Evolutionary conservation across 2,329 filamentous ascomycete genomes (phyloP).

Genomic region (Phyllosticta ampelicida): DNA sequence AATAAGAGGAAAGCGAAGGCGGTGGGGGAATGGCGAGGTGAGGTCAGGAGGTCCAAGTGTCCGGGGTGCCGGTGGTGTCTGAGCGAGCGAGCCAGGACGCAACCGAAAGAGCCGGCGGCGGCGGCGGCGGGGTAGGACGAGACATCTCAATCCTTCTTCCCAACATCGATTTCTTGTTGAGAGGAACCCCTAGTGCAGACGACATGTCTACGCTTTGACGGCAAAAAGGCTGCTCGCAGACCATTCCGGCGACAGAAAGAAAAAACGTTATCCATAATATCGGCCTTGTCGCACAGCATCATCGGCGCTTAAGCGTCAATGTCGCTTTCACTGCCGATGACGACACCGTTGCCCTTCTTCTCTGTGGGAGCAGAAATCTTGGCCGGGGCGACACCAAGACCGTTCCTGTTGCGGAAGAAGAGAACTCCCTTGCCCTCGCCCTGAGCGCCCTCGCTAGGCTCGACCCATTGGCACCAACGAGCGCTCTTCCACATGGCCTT

Average conservation of each 20-base stretch:
- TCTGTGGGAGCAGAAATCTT: conserved; percentile 28
- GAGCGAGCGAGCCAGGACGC: neutral
- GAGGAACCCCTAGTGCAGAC: neutral
- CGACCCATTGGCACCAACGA: conserved; percentile 93
- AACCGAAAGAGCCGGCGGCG: neutral
- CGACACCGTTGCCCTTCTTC: conserved; percentile 5
- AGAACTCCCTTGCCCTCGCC: conserved; percentile 75
- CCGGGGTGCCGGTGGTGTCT: neutral
- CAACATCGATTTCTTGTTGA: neutral
- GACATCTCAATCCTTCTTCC: neutral
- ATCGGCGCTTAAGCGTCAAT: conserved; percentile 6
- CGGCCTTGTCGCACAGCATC: neutral
- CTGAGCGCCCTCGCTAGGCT: conserved; percentile 71
- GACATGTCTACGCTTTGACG: neutral
- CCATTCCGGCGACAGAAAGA: neutral
- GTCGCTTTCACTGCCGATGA: conserved; percentile 10
- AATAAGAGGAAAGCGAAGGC: neutral
- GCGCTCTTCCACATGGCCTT: conserved; percentile 69
- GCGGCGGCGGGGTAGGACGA: neutral
- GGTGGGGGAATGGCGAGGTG: neutral
- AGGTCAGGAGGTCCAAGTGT: neutral
- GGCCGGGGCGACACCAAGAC: conserved; percentile 54
- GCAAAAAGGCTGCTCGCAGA: neutral
- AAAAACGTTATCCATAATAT: neutral
- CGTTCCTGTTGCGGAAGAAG: conserved; percentile 94